phyloP scores from a whole-genome alignment of 495 filamentous ascomycete genomes.

The Penicillium psychrofluorescens region DNA sequence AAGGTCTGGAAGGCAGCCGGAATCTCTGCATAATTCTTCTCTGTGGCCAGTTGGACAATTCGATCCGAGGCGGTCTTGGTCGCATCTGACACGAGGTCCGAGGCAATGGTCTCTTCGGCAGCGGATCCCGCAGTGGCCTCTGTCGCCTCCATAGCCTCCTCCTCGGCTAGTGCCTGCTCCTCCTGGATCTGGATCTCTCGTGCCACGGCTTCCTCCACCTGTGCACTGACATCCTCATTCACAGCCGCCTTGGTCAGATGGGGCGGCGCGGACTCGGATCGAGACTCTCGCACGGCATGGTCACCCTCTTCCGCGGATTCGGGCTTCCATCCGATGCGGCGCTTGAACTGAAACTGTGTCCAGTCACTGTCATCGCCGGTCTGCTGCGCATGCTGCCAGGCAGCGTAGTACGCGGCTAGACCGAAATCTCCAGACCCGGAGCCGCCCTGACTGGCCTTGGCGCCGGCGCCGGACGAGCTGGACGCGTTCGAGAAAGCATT shows the following conservation, averaged over 20 bases:
- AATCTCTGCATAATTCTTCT: slow-evolving; percentile 71
- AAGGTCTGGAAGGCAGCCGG: slow-evolving; percentile 83
- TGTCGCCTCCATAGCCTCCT: slow-evolving; percentile 29
- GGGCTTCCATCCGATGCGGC: slow-evolving; percentile 81
- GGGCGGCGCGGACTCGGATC: slow-evolving; percentile 17
- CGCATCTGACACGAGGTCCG: slow-evolving; percentile 36
- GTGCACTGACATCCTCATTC: slow-evolving; percentile 46
- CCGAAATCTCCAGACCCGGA: slow-evolving; percentile 44
- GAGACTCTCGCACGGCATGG: slow-evolving; percentile 30
- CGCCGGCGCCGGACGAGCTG: slow-evolving; percentile 36
- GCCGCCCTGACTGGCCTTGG: slow-evolving; percentile 36
- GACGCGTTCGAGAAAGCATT: slow-evolving; percentile 61
- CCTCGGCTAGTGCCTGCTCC: slow-evolving; percentile 38
- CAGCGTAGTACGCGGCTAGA: slow-evolving; percentile 81
- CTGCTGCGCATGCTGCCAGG: slow-evolving; percentile 73
- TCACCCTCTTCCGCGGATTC: slow-evolving; percentile 39
- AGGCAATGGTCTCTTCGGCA: slow-evolving; percentile 21
- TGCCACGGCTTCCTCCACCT: slow-evolving; percentile 59
- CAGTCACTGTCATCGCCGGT: slow-evolving; percentile 70
- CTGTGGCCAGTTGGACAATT: slow-evolving; percentile 61
- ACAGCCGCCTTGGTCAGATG: slow-evolving; percentile 54
- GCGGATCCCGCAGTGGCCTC: slow-evolving; percentile 20
- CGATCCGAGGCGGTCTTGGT: slow-evolving; percentile 65
- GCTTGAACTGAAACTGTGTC: slow-evolving; percentile 82
- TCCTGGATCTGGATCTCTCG: slow-evolving; percentile 51